Evolutionary conservation across 495 filamentous ascomycete species (phyloP).

Genomic region (Daldinia decipiens): DNA sequence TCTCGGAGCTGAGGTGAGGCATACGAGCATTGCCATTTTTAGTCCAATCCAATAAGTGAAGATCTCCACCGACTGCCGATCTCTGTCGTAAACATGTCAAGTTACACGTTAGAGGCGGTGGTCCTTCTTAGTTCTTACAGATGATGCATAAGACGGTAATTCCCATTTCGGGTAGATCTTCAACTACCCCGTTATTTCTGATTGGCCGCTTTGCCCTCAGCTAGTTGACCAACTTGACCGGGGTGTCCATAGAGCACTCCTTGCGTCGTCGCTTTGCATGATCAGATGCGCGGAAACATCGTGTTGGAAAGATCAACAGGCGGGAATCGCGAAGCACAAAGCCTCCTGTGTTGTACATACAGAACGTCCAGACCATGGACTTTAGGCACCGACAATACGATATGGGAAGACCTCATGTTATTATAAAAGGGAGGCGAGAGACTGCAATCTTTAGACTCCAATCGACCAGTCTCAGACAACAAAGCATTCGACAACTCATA

Average conservation of each 20-base stretch:
- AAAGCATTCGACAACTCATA: conserved; percentile 7
- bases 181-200: conserved; percentile 8
- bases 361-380: background rate
- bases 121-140: background rate
- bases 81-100: conserved; percentile 3
- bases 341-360: background rate
- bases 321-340: conserved; percentile 9
- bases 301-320: conserved; percentile 28
- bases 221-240: conserved; percentile 13
- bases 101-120: conserved; percentile 21
- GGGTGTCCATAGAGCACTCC: conserved; percentile 14
- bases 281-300: conserved; percentile 31
- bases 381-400: conserved; percentile 7
- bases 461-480: conserved; percentile 22
- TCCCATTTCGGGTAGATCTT: conserved; percentile 39
- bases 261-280: conserved; percentile 31
- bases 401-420: conserved; percentile 9
- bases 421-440: conserved; percentile 31
- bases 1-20: conserved; percentile 25
- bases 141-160: conserved; percentile 26
- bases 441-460: conserved; percentile 10
- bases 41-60: conserved; percentile 20
- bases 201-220: conserved; percentile 38
- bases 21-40: conserved; percentile 39
- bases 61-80: conserved; percentile 9